Evolutionary conservation across 139 green algal species (phyloP), one percentile per base, ranked within the genome.

Genomic region (Chlamydomonas schloesseri): DNA sequence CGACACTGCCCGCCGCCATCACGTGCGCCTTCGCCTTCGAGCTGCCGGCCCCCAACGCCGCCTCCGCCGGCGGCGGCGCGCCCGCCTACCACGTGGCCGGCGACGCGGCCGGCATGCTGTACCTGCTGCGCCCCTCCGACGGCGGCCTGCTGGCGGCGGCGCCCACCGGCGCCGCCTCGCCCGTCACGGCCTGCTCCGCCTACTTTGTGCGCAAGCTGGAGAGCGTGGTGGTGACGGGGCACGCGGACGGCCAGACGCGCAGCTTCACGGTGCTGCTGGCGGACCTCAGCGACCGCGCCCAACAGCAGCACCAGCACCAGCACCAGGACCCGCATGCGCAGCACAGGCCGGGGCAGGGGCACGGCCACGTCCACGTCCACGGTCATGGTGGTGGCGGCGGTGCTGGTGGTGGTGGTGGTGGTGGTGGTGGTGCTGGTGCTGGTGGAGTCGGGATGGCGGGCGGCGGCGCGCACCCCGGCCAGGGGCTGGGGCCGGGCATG

Each of bases 201-300:
- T 92, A 80, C 76, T 34, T 29, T 14, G 31, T 92, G 28, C 36
- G 80, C 6, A 70, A 37, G 34, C 79, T 86, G 20, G 83, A 89
- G 47, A 89, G 69, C 0, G 67, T 87, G 42, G 64, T 93, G 53
- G 75, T 93, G 18, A 93, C 84, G 4, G 90, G 90, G 29, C 90
- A 93, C 67, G 76, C 76, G 37, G 62, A 86, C 73, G 88, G 90
- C 33, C 84, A 92, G 71, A 84, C 91, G 58, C 84, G 90, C 71
- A 83, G 64, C 78, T 84, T 84, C 34, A 17, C 64, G 3, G 78
- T 84, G 3, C 2, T 36, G 2, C 28, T 75, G 64, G 34, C 62
- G 36, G n/a, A 71, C 5, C 29, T 21, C 13, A 29, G 73, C 29
- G 18, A n/a, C 34, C 33, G 69, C 69, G 69, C 33, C 34, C 29